Evolutionary conservation across 2,329 filamentous ascomycete genomes (phyloP).

Genomic region (Penicillium janthinellum): DNA sequence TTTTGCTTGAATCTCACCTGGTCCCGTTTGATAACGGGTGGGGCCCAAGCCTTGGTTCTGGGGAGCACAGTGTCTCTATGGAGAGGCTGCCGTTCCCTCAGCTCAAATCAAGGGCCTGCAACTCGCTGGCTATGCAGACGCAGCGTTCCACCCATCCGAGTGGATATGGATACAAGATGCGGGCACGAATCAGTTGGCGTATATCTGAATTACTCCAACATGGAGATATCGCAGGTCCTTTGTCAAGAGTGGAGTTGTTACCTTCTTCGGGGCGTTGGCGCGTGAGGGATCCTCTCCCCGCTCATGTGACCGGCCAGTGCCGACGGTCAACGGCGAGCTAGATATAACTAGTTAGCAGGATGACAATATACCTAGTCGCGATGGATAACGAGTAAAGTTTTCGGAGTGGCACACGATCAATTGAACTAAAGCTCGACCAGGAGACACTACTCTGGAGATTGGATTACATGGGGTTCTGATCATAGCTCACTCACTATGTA

Average conservation of each 20-base stretch:
- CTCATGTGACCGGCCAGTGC: conserved; percentile 3
- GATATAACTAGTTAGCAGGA: neutral
- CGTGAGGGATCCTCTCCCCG: neutral
- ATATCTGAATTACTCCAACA: neutral
- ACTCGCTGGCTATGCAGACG: neutral
- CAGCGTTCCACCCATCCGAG: neutral
- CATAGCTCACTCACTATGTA: no score
- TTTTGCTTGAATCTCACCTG: neutral
- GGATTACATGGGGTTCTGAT: neutral
- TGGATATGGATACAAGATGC: neutral
- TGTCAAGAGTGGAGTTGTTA: neutral
- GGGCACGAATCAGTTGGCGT: neutral
- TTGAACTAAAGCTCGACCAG: no score
- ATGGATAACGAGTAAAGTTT: neutral
- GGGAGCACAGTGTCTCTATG: neutral
- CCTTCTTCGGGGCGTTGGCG: neutral
- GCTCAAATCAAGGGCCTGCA: neutral
- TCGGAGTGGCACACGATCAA: neutral
- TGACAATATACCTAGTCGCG: neutral
- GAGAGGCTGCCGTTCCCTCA: neutral
- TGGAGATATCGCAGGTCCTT: neutral
- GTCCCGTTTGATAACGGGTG: neutral
- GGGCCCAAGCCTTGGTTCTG: neutral
- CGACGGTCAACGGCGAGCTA: neutral
- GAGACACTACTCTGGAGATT: no score